Evolutionary conservation across 495 filamentous ascomycete species (phyloP), one percentile per base, ranked within the genome.

Genomic region (Hypoxylon intermedium): DNA sequence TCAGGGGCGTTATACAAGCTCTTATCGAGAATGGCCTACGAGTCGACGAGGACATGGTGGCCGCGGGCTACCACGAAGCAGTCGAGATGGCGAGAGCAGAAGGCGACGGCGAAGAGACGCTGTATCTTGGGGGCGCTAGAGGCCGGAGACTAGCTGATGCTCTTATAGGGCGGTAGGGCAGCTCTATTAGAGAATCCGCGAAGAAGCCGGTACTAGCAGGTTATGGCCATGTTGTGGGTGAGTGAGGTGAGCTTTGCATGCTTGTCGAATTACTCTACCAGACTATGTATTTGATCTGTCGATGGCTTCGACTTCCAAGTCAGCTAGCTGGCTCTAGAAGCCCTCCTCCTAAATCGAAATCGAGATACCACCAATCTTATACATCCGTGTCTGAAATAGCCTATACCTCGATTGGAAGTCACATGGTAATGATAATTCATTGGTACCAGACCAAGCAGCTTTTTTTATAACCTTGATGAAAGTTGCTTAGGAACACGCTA

Each of bases 41-140:
- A 21, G 92, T 98, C 28, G 95, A 98, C 70, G 93, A 98, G 76
- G 92, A 95, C 20, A 92, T 91, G 73, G 87, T 98, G 11, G 88
- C 84, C 67, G 83, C 76, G 50, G 90, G 88, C 3, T 98, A 98
- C 71, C 85, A 90, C 30, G 89, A 86, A 53, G 86, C 86, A 15
- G 72, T 92, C 9, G 87, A 92, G 75, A 80, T 89, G 67, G 88
- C 89, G 48, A 69, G 87, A 36, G 80, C 86, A 37, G 71, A 71
- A 6, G 71, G 79, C 6, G 84, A 82, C 2, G 81, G 69, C 18
- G 68, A 75, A 5, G 78, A 81, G 13, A 72, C 76, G 51, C 46
- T 81, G 13, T 94, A 91, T 72, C 72, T 95, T 6, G 92, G 91
- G 28, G 90, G 89, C 1, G 84, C 85, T 63, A 84, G 79, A 62